phyloP scores from a whole-genome alignment of 768 basidiomycete species.

The Galerina marginata region DNA sequence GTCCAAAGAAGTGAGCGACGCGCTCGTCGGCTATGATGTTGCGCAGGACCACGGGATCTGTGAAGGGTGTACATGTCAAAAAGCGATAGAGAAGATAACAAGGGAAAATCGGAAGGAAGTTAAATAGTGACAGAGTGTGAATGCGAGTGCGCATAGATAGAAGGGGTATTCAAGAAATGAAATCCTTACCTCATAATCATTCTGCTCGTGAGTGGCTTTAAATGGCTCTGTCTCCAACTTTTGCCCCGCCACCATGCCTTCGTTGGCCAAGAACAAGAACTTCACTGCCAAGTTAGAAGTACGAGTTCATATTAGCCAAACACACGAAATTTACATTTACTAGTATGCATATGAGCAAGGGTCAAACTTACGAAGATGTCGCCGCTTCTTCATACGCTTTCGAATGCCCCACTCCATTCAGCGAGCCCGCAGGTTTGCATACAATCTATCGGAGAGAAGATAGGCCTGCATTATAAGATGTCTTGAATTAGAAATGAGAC shows the following conservation, averaged over 20 bases:
- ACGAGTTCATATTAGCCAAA: constrained; percentile 3
- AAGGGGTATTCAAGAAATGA: too few species aligned
- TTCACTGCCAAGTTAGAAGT: constrained; percentile 75
- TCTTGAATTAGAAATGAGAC: neutral
- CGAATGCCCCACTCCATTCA: constrained; percentile 90
- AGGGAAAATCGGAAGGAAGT: neutral
- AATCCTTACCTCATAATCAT: constrained; percentile 82
- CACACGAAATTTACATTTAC: constrained; percentile 9
- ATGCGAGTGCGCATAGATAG: too few species aligned
- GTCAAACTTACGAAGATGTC: constrained; percentile 68
- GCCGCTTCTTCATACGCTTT: constrained; percentile 83
- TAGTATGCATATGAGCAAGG: neutral
- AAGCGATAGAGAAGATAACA: neutral
- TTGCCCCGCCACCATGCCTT: constrained; percentile 56
- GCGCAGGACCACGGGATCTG: constrained; percentile 92
- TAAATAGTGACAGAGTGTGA: constrained; percentile 12
- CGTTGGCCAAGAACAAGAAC: constrained; percentile 85
- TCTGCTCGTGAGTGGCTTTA: constrained; percentile 78
- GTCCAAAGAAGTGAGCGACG: constrained; percentile 75
- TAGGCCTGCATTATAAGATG: neutral
- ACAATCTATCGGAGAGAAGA: constrained; percentile 52
- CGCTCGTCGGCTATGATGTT: constrained; percentile 88
- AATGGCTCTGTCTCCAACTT: constrained; percentile 72
- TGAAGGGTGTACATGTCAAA: constrained; percentile 1
- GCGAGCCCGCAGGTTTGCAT: constrained; percentile 76